Conservation (phyloP, 306 rosid genomes). For the Malus sylvestris region DNA sequence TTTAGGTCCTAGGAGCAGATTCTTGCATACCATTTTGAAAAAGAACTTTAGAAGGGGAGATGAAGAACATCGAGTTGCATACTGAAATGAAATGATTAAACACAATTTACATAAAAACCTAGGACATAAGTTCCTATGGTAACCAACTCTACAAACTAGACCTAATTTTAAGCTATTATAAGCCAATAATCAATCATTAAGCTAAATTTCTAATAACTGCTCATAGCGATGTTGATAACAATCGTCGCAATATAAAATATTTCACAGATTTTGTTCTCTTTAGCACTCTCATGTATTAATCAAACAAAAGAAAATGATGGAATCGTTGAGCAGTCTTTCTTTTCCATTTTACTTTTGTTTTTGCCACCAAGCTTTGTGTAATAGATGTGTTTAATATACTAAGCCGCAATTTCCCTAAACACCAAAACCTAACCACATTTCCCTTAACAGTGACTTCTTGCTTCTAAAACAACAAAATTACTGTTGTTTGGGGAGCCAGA, state of each 20-base stretch:
- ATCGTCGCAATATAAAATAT: not conserved
- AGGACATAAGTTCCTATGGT: not conserved
- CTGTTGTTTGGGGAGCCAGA: not conserved
- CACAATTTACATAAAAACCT: not conserved
- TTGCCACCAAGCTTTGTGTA: not conserved
- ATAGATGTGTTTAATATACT: not conserved
- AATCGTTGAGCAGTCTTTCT: not conserved
- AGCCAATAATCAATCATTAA: not conserved
- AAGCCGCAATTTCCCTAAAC: not conserved
- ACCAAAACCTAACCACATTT: not conserved
- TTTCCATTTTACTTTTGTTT: not conserved
- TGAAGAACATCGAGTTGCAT: too few species aligned
- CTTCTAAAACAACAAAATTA: not conserved
- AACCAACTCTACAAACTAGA: not conserved
- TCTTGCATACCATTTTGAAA: too few species aligned
- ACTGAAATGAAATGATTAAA: too few species aligned
- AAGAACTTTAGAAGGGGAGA: too few species aligned
- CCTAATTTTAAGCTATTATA: not conserved
- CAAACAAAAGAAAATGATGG: not conserved
- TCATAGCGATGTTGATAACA: too few species aligned
- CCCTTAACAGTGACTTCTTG: not conserved
- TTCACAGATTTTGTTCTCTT: not conserved
- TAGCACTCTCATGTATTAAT: not conserved
- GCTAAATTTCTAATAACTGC: not conserved
- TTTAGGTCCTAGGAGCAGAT: too few species aligned